Conservation (phyloP, 2,329 filamentous ascomycete species). For the Anisogramma anomala region DNA sequence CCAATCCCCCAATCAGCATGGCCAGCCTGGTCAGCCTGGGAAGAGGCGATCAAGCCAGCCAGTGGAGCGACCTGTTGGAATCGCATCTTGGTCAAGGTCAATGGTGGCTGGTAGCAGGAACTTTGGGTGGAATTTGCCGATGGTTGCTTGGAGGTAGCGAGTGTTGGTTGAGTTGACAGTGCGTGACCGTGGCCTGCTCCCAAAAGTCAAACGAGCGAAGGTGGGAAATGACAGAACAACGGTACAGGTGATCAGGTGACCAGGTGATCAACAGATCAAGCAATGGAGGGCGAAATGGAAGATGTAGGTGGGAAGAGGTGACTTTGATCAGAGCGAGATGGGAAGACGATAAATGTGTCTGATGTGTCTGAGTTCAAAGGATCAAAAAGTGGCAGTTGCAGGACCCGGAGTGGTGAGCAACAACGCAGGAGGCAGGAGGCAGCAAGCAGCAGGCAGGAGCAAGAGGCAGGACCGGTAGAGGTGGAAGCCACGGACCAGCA, state of each 20-base stretch:
- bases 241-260: slow-evolving; percentile 4
- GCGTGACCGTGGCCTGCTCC: too few relatives aligned
- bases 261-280: too few relatives aligned
- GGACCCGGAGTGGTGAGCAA: too few relatives aligned
- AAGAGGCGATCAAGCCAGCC: slow-evolving; percentile 10
- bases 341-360: too few relatives aligned
- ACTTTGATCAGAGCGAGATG: slow-evolving; percentile 12
- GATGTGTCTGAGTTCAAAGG: too few relatives aligned
- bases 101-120: background rate
- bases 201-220: slow-evolving; percentile 5
- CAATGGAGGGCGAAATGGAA: background rate
- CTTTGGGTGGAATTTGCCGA: background rate
- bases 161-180: background rate
- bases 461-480: too few relatives aligned
- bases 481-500: too few relatives aligned
- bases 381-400: too few relatives aligned
- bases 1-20: slow-evolving; percentile 1
- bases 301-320: slow-evolving; percentile 3
- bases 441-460: too few relatives aligned
- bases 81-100: slow-evolving; percentile 15
- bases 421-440: too few relatives aligned
- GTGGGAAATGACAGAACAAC: slow-evolving; percentile 8
- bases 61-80: slow-evolving; percentile 10
- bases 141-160: background rate
- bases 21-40: slow-evolving; percentile 15